phyloP scores from a whole-genome alignment of 805 yeast species.

The Pichia heedii region DNA sequence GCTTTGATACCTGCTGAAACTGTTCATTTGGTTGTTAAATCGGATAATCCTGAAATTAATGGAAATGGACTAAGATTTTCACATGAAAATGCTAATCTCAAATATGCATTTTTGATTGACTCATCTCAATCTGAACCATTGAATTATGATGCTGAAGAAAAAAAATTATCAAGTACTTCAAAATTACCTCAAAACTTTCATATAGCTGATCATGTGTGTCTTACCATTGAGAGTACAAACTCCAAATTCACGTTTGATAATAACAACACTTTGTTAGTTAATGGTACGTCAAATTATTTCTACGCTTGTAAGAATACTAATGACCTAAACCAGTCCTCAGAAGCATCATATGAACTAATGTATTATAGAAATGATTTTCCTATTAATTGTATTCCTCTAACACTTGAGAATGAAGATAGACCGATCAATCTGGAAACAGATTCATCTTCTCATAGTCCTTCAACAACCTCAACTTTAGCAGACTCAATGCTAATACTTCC shows the following conservation, averaged over 20 bases:
- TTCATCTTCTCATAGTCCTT: too few species aligned
- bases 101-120: slow-evolving; percentile 27
- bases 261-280: slow-evolving; percentile 22
- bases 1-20: slow-evolving; percentile 9
- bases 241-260: slow-evolving; percentile 11
- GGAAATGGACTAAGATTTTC: slow-evolving; percentile 22
- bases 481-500: too few species aligned
- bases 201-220: not conserved
- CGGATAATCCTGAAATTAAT: slow-evolving; percentile 22
- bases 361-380: slow-evolving; percentile 22
- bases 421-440: too few species aligned
- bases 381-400: slow-evolving; percentile 10
- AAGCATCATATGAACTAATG: slow-evolving; percentile 21
- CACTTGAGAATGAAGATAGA: too few species aligned
- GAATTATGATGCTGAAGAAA: slow-evolving; percentile 14
- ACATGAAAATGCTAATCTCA: slow-evolving; percentile 43
- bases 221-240: slow-evolving; percentile 10
- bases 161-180: not conserved
- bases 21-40: slow-evolving; percentile 19
- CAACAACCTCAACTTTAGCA: too few species aligned
- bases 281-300: slow-evolving; percentile 28
- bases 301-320: slow-evolving; percentile 35
- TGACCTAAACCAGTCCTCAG: slow-evolving; percentile 37
- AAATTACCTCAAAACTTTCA: not conserved
- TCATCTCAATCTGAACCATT: slow-evolving; percentile 1